These are phyloP conservation scores for Umbelopsis sp. DNA, from an alignment of 192 early-diverging fungal species.

Conservation along the genomic window DNA sequence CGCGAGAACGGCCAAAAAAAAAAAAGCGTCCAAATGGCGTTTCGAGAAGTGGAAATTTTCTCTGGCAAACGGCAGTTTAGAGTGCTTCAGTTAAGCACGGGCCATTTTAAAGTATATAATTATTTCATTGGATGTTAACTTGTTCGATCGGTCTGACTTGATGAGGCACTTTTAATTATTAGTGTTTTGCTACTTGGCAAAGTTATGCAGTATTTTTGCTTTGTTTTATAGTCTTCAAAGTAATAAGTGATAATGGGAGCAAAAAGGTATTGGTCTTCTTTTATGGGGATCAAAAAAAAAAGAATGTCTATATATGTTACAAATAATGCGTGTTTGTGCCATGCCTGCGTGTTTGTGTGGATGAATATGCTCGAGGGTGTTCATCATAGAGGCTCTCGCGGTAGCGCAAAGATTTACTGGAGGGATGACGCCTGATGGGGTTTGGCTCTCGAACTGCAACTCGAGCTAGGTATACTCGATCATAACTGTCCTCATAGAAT, in stretches of 20 bases:
- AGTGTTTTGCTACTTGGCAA: neutral
- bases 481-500: neutral
- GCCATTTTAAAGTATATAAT: neutral
- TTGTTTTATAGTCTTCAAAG: neutral
- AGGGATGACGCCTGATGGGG: neutral
- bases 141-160: too few species aligned
- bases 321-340: conserved; percentile 1
- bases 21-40: neutral
- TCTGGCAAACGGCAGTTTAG: neutral
- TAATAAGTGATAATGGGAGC: neutral
- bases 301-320: conserved; percentile 5
- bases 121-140: too few species aligned
- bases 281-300: neutral
- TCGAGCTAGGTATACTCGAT: conserved; percentile 1
- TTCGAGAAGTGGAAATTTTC: neutral
- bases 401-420: conserved; percentile 2
- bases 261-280: neutral
- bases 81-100: neutral
- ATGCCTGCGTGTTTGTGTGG: neutral
- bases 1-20: neutral
- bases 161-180: too few species aligned
- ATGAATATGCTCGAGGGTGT: conserved; percentile 1
- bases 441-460: conserved; percentile 5
- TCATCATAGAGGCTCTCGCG: neutral
- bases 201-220: neutral